Conservation (phyloP, 2,329 filamentous ascomycete species). For the Penicillium hesseltinei region DNA sequence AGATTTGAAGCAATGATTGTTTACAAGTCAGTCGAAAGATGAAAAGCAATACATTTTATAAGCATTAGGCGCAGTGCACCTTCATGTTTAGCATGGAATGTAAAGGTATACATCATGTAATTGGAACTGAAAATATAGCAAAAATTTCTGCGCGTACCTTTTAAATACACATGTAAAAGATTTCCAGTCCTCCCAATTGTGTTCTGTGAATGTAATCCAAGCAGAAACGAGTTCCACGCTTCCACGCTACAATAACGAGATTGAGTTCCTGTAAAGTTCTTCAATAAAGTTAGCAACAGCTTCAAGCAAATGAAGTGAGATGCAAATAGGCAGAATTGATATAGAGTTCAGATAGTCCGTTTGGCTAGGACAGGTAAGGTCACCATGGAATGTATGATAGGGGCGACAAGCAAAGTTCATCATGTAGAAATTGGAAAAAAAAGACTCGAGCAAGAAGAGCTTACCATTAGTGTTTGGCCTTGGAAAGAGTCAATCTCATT, state of each 20-base stretch:
- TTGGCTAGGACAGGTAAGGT: constrained; percentile 62
- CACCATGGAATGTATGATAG: constrained; percentile 61
- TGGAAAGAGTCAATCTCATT: constrained; percentile 18
- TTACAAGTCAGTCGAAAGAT: constrained; percentile 60
- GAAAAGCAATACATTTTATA: constrained; percentile 61
- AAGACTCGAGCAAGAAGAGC: constrained; percentile 15
- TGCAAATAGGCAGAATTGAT: constrained; percentile 9
- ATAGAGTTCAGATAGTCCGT: constrained; percentile 54
- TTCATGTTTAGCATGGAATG: constrained; percentile 66
- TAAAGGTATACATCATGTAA: constrained; percentile 53
- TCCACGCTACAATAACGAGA: background rate
- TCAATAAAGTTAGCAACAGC: constrained; percentile 28
- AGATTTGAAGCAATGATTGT: constrained; percentile 16
- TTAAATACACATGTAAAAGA: constrained; percentile 8
- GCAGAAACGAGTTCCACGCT: background rate
- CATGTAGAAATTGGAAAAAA: constrained; percentile 37
- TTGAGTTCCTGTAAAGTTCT: constrained; percentile 11
- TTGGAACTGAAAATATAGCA: constrained; percentile 13
- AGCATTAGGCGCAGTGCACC: constrained; percentile 51
- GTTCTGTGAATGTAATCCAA: background rate
- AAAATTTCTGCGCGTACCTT: constrained; percentile 25
- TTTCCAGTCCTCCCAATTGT: background rate
- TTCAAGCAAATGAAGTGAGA: constrained; percentile 10
- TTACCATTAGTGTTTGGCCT: constrained; percentile 28
- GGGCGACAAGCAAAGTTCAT: constrained; percentile 62